phyloP scores from a whole-genome alignment of 2,329 filamentous ascomycete species.

The Ophiocordyceps camponoti-rufipedis region DNA sequence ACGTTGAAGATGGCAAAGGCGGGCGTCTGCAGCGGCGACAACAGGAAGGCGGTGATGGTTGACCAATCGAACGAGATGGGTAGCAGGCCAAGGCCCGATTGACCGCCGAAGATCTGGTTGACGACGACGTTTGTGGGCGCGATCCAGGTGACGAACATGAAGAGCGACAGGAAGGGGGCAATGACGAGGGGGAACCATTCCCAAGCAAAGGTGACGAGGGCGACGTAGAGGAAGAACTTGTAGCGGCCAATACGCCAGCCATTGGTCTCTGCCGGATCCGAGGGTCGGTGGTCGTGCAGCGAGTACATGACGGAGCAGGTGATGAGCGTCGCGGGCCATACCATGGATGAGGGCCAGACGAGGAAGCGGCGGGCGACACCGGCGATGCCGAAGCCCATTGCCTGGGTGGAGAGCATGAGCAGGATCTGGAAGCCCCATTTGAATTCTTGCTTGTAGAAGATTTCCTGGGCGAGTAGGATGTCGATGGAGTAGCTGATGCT shows the following conservation, averaged over 20 bases:
- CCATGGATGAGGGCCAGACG: conserved; percentile 43
- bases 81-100: conserved; percentile 40
- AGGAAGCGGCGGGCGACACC: conserved; percentile 41
- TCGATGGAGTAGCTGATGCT: conserved; percentile 17
- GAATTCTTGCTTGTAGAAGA: conserved; percentile 33
- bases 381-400: conserved; percentile 46
- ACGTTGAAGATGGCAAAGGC: conserved; percentile 44
- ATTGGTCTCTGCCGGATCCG: conserved; percentile 30
- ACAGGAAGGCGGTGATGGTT: conserved; percentile 35
- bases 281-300: conserved; percentile 39
- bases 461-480: conserved; percentile 22
- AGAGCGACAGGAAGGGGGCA: conserved; percentile 37
- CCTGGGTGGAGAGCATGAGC: conserved; percentile 39
- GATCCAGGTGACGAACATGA: conserved; percentile 44
- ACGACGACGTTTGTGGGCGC: conserved; percentile 40
- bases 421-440: conserved; percentile 39
- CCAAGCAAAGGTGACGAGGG: conserved; percentile 32
- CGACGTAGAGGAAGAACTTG: conserved; percentile 35
- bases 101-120: conserved; percentile 48
- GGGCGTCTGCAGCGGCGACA: conserved; percentile 39
- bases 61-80: conserved; percentile 53
- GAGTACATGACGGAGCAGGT: conserved; percentile 45
- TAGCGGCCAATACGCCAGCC: conserved; percentile 43
- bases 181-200: conserved; percentile 41
- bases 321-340: conserved; percentile 43